Evolutionary conservation across 1,284 basidiomycete species (phyloP).

Genomic region (Gymnopus androsaceus): DNA sequence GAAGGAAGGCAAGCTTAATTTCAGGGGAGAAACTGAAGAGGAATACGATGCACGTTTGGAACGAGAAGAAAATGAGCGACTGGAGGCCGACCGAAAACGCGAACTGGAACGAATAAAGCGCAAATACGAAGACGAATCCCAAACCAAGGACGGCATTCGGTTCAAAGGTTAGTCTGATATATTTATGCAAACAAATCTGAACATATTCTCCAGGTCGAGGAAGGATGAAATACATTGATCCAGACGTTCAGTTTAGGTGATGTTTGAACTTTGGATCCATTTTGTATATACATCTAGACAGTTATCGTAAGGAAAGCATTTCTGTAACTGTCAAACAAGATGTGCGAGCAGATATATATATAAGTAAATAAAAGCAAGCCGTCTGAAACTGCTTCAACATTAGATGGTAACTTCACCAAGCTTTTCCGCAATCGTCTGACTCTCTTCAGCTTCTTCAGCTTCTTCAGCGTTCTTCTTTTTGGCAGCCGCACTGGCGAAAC

Average conservation of each 20-base stretch:
- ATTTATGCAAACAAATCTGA: neutral
- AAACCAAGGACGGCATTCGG: conserved; percentile 48
- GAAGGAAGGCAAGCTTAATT: conserved; percentile 14
- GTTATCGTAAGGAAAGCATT: neutral
- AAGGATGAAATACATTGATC: conserved; percentile 69
- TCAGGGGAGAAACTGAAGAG: conserved; percentile 50
- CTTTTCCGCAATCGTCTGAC: conserved; percentile 38
- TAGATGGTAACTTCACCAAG: conserved; percentile 40
- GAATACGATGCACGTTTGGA: conserved; percentile 75
- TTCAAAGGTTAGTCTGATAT: conserved; percentile 58
- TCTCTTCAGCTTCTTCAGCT: conserved; percentile 24
- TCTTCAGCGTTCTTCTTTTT: conserved; percentile 30
- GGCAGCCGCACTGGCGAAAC: conserved; percentile 68
- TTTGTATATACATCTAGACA: neutral
- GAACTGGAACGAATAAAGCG: conserved; percentile 54
- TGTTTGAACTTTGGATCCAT: neutral
- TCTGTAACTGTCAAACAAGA: neutral
- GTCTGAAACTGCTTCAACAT: neutral
- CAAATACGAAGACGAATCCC: conserved; percentile 37
- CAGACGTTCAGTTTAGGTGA: conserved; percentile 37
- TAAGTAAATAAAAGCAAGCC: neutral
- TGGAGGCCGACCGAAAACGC: conserved; percentile 45
- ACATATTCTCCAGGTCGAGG: conserved; percentile 49
- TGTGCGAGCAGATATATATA: conserved; percentile 6
- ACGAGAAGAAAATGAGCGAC: conserved; percentile 65